A percentile compares a stretch with the other conserved stretches of the same genome.
Conservation (phyloP, 2,329 filamentous ascomycete genomes). For the Thielaviopsis ethacetica region DNA sequence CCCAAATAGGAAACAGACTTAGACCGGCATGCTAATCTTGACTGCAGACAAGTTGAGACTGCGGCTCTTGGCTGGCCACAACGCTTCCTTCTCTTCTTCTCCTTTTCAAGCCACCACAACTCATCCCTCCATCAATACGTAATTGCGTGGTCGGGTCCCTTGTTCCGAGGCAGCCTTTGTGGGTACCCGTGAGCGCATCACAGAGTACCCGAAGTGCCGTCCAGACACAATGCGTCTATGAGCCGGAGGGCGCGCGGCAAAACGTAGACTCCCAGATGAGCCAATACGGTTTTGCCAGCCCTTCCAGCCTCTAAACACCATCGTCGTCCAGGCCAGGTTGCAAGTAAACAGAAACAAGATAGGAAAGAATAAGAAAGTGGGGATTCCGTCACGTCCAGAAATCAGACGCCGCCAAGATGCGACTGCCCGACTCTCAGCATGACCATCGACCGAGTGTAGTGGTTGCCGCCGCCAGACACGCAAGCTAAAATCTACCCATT, state of each 20-base stretch:
- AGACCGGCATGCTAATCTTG: too few relatives aligned
- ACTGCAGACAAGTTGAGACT: too few relatives aligned
- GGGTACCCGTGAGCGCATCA: slow-evolving; percentile 8
- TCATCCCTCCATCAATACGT: not conserved
- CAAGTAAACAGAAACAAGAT: slow-evolving; percentile 9
- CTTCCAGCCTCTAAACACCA: not conserved
- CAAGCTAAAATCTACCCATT: not conserved
- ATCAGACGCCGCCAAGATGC: not conserved
- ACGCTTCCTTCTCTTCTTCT: not conserved
- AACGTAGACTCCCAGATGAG: slow-evolving; percentile 11
- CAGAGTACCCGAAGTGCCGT: slow-evolving; percentile 24
- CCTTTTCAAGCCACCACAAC: not conserved
- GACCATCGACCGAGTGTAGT: not conserved
- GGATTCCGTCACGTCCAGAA: not conserved
- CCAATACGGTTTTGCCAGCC: slow-evolving; percentile 6
- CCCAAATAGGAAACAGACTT: too few relatives aligned
- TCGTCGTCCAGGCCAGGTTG: slow-evolving; percentile 7
- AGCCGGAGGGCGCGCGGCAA: not conserved
- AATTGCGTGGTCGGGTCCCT: not conserved
- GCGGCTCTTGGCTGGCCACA: not conserved
- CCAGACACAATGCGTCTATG: slow-evolving; percentile 16
- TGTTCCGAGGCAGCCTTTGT: not conserved
- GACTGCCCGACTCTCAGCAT: not conserved
- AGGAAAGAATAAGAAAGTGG: slow-evolving; percentile 1
- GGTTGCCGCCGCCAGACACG: not conserved